phyloP scores from a whole-genome alignment of 768 basidiomycete genomes.

The Arthromyces matolae region DNA sequence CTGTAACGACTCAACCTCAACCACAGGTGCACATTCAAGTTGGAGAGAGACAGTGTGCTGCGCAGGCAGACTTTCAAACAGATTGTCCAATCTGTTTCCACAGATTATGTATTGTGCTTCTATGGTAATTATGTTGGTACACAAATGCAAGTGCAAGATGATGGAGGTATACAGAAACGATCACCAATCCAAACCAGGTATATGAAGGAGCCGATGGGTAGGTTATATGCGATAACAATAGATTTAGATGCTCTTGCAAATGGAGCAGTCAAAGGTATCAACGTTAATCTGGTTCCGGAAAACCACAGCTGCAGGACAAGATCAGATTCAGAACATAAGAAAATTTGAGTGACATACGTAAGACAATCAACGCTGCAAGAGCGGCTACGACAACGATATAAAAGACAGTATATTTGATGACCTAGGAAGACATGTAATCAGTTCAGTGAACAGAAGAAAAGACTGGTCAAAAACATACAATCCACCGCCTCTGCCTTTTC shows the following conservation, averaged over 20 bases:
- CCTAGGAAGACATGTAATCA: constrained; percentile 32
- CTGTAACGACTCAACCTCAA: too few relatives aligned
- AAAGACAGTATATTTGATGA: constrained; percentile 81
- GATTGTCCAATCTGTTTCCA: too few relatives aligned
- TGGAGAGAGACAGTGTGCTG: too few relatives aligned
- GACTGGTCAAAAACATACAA: constrained; percentile 52
- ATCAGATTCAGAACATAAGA: constrained; percentile 14
- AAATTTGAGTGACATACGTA: constrained; percentile 55
- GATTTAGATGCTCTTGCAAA: constrained; percentile 84
- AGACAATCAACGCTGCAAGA: constrained; percentile 75
- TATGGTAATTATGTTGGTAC: constrained; percentile 22
- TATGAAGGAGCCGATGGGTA: constrained; percentile 14
- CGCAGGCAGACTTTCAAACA: too few relatives aligned
- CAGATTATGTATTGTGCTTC: constrained; percentile 13
- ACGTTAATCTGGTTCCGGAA: constrained; percentile 70
- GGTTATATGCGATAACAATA: constrained; percentile 27
- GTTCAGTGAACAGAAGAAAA: constrained; percentile 1
- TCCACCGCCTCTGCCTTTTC: constrained; percentile 88
- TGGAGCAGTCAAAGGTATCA: constrained; percentile 63
- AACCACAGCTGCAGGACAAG: constrained; percentile 53
- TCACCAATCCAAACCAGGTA: constrained; percentile 18
- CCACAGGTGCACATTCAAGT: too few relatives aligned
- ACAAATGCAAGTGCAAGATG: constrained; percentile 16
- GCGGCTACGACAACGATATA: constrained; percentile 74
- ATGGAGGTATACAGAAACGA: constrained; percentile 14